phyloP scores from a whole-genome alignment of 805 yeast species.

The Maudiozyma barnettii region DNA sequence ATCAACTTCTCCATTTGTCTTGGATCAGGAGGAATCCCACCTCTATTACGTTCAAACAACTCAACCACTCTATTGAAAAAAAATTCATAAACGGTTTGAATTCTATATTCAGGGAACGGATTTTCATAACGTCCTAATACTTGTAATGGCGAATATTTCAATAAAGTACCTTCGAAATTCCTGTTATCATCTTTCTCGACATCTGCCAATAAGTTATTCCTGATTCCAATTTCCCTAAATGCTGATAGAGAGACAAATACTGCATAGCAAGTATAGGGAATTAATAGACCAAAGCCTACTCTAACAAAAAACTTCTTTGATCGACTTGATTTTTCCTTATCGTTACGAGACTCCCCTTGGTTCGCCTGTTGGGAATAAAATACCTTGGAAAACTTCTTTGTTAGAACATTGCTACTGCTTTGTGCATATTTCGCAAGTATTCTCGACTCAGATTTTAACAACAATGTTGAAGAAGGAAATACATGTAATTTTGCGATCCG shows the following conservation, averaged over 20 bases:
- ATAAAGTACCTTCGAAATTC: constrained; percentile 17
- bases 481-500: too few species aligned
- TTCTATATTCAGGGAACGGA: constrained; percentile 83
- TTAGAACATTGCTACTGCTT: too few species aligned
- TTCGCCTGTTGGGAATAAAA: too few species aligned
- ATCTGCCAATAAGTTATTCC: constrained; percentile 26
- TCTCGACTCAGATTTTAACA: too few species aligned
- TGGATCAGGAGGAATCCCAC: constrained; percentile 44
- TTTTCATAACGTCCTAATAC: constrained; percentile 77
- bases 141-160: constrained; percentile 38
- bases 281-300: neutral
- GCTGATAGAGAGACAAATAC: constrained; percentile 50
- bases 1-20: constrained; percentile 44
- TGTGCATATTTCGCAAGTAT: too few species aligned
- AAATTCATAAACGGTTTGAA: constrained; percentile 84
- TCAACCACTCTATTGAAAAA: constrained; percentile 63
- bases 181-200: constrained; percentile 10
- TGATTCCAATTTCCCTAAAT: constrained; percentile 40
- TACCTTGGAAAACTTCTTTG: too few species aligned
- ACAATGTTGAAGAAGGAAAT: too few species aligned
- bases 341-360: neutral
- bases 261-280: constrained; percentile 57
- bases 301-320: neutral
- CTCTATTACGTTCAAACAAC: constrained; percentile 52
- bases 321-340: neutral